Conservation (phyloP, 2,329 filamentous ascomycete genomes). For the Berkeleyomyces basicola region DNA sequence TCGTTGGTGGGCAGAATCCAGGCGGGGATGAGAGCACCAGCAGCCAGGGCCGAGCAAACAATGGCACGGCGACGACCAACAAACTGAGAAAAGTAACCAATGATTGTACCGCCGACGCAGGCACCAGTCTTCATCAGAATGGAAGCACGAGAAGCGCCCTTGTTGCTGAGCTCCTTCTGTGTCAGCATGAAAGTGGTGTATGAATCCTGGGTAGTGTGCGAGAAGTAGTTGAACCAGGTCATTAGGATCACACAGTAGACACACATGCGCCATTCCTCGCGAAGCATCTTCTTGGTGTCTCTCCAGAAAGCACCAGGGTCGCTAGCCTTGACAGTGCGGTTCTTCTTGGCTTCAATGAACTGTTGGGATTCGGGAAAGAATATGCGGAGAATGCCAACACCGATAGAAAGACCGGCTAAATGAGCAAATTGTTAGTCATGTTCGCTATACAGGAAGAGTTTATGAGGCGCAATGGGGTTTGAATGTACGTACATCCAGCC, state of each 20-base stretch:
- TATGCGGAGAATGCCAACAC: conserved; percentile 49
- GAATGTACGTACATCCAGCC: conserved; percentile 34
- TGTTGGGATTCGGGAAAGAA: conserved; percentile 59
- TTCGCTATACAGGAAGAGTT: neutral
- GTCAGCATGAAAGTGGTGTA: conserved; percentile 69
- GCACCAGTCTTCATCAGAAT: conserved; percentile 69
- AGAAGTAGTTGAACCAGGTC: conserved; percentile 62
- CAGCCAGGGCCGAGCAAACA: conserved; percentile 41
- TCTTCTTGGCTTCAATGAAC: conserved; percentile 51
- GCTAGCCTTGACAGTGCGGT: conserved; percentile 22
- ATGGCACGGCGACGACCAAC: conserved; percentile 57
- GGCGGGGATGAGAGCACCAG: conserved; percentile 46
- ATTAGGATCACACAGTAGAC: conserved; percentile 64
- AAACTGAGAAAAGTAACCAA: conserved; percentile 61
- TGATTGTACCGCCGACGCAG: conserved; percentile 54
- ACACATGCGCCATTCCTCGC: conserved; percentile 57
- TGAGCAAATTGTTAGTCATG: conserved; percentile 5
- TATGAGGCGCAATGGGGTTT: neutral
- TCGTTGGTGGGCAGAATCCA: conserved; percentile 52
- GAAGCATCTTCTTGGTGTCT: conserved; percentile 52
- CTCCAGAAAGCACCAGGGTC: conserved; percentile 39
- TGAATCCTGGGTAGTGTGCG: conserved; percentile 64
- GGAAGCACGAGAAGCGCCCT: conserved; percentile 51
- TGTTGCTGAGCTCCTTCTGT: conserved; percentile 51
- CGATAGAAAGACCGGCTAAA: conserved; percentile 46